phyloP scores from a whole-genome alignment of 1,284 basidiomycete genomes.

The Ganoderma multipileum region DNA sequence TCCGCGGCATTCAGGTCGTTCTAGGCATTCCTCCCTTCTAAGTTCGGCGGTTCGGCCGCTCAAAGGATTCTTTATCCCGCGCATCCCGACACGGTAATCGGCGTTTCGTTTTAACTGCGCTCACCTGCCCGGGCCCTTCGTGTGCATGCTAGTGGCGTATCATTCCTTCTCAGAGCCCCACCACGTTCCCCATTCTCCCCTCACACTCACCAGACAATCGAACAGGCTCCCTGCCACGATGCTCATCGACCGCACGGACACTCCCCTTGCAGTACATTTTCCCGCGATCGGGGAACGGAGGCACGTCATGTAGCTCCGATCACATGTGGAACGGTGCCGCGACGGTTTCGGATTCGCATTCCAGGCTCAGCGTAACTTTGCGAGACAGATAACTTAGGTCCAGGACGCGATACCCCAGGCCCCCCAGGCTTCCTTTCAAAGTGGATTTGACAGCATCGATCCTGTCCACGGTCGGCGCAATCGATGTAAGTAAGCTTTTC shows the following conservation, averaged over 20 bases:
- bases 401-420: background rate
- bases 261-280: background rate
- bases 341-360: background rate
- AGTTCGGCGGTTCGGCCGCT: background rate
- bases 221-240: background rate
- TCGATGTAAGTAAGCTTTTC: background rate
- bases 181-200: background rate
- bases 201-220: background rate
- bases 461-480: background rate
- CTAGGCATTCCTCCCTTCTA: background rate
- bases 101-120: conserved; percentile 2
- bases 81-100: background rate
- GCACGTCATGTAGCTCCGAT: background rate
- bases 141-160: background rate
- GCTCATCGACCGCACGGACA: background rate
- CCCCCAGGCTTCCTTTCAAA: too few relatives aligned
- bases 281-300: background rate
- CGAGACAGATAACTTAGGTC: too few relatives aligned
- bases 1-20: background rate
- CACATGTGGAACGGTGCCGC: background rate
- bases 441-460: background rate
- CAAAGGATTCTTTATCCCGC: background rate
- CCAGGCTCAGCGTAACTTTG: background rate
- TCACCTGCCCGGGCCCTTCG: background rate
- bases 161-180: background rate